phyloP scores from a whole-genome alignment of 2,329 filamentous ascomycete genomes.

The Sclerotinia minor region DNA sequence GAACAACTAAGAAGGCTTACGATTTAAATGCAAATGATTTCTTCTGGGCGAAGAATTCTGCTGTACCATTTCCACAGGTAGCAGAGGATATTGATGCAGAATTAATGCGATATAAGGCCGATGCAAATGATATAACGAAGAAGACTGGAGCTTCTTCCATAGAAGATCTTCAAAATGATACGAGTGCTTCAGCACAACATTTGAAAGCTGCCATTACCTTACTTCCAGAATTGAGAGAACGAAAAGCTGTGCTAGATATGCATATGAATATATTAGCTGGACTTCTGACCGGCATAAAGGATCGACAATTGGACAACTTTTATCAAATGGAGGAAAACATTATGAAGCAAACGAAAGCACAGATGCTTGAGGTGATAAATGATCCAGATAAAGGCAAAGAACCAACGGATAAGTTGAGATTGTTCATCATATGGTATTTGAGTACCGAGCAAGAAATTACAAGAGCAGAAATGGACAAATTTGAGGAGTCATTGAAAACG shows the following conservation, averaged over 20 bases:
- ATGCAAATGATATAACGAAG: slow-evolving; percentile 89
- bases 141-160: slow-evolving; percentile 92
- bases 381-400: slow-evolving; percentile 80
- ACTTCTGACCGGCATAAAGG: slow-evolving; percentile 76
- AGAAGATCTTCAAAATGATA: slow-evolving; percentile 89
- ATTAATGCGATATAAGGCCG: slow-evolving; percentile 91
- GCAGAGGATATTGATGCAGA: slow-evolving; percentile 95
- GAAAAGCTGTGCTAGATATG: slow-evolving; percentile 93
- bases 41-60: slow-evolving; percentile 94
- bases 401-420: slow-evolving; percentile 81
- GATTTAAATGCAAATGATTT: slow-evolving; percentile 89
- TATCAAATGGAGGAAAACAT: slow-evolving; percentile 94
- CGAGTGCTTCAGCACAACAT: slow-evolving; percentile 85
- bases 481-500: slow-evolving; percentile 77
- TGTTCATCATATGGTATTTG: slow-evolving; percentile 97
- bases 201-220: slow-evolving; percentile 94
- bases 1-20: slow-evolving; percentile 81
- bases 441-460: slow-evolving; percentile 89
- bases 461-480: slow-evolving; percentile 78
- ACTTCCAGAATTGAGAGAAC: slow-evolving; percentile 85
- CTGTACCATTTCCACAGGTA: slow-evolving; percentile 88
- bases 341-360: slow-evolving; percentile 84
- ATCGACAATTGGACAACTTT: slow-evolving; percentile 91
- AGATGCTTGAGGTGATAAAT: slow-evolving; percentile 84
- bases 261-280: slow-evolving; percentile 98